These are phyloP conservation scores for Plasmodium cynomolgi DNA, from an alignment of 169 alveolate species.

Conservation along the genomic window DNA sequence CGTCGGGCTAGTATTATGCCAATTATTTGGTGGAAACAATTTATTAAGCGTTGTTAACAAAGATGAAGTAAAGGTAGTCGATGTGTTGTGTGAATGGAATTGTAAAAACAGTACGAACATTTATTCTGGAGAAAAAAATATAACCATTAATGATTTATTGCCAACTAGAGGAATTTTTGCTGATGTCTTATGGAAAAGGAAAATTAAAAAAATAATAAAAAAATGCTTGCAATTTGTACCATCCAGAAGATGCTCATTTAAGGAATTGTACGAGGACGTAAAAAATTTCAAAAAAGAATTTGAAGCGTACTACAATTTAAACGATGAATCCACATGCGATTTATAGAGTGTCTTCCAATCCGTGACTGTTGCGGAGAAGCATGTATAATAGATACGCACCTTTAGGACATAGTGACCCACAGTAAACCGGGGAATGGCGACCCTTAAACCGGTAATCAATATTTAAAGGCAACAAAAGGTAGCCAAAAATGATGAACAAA, in stretches of 20 bases:
- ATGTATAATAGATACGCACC: neutral
- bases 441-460: neutral
- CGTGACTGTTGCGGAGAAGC: neutral
- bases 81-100: constrained; percentile 83
- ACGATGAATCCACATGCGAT: neutral
- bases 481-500: neutral
- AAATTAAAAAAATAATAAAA: constrained; percentile 60
- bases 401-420: neutral
- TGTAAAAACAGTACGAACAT: constrained; percentile 71
- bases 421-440: neutral
- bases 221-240: constrained; percentile 79
- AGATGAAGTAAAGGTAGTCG: constrained; percentile 80
- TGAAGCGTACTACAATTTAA: constrained; percentile 33
- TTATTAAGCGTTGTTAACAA: constrained; percentile 74
- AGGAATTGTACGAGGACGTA: constrained; percentile 61
- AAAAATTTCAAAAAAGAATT: constrained; percentile 37
- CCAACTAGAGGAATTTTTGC: constrained; percentile 79
- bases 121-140: constrained; percentile 55
- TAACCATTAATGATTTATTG: constrained; percentile 74
- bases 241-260: constrained; percentile 75
- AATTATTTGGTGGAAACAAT: constrained; percentile 81
- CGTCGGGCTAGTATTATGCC: constrained; percentile 79
- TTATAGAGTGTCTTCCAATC: neutral
- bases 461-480: neutral
- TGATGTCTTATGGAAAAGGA: constrained; percentile 74